Percentiles rank a stretch among this genome's conserved stretches.
Evolutionary conservation across 2,329 filamentous ascomycete species (phyloP).

Genomic region (Blastomyces silverae): DNA sequence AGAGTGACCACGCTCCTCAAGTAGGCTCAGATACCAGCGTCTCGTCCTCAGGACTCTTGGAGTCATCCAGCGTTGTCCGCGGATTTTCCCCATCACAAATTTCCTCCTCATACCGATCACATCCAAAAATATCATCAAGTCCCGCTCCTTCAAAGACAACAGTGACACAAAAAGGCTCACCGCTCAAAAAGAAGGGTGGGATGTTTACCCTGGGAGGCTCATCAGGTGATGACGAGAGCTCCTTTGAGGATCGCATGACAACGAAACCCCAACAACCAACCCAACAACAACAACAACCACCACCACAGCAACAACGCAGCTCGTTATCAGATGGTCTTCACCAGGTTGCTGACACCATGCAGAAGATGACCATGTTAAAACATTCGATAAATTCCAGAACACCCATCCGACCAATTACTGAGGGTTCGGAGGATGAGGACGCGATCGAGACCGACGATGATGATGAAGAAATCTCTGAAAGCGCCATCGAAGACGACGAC

Average conservation of each 20-base stretch:
- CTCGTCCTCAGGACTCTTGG: constrained; percentile 50
- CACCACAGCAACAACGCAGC: constrained; percentile 41
- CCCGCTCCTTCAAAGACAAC: constrained; percentile 50
- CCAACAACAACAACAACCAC: constrained; percentile 30
- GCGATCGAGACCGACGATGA: constrained; percentile 57
- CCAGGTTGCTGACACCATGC: constrained; percentile 43
- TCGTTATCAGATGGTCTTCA: constrained; percentile 50
- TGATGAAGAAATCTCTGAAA: constrained; percentile 66
- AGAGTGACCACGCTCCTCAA: constrained; percentile 41
- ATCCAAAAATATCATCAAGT: constrained; percentile 49
- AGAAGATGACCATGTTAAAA: constrained; percentile 77
- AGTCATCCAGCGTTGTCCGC: constrained; percentile 65
- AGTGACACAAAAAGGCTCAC: constrained; percentile 51
- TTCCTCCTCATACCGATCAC: constrained; percentile 60
- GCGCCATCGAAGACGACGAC: constrained; percentile 66
- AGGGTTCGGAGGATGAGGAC: constrained; percentile 49
- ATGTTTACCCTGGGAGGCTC: constrained; percentile 71
- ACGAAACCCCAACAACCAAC: constrained; percentile 39
- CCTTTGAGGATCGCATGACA: constrained; percentile 57
- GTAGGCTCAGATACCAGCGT: constrained; percentile 57
- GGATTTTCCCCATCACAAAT: constrained; percentile 76
- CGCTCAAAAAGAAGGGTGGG: constrained; percentile 56
- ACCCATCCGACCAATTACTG: constrained; percentile 55
- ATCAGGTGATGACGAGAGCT: constrained; percentile 77
- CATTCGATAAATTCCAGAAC: constrained; percentile 50